Evolutionary conservation across 2,329 filamentous ascomycete species (phyloP).

Genomic region (Bipolaris sorokiniana): DNA sequence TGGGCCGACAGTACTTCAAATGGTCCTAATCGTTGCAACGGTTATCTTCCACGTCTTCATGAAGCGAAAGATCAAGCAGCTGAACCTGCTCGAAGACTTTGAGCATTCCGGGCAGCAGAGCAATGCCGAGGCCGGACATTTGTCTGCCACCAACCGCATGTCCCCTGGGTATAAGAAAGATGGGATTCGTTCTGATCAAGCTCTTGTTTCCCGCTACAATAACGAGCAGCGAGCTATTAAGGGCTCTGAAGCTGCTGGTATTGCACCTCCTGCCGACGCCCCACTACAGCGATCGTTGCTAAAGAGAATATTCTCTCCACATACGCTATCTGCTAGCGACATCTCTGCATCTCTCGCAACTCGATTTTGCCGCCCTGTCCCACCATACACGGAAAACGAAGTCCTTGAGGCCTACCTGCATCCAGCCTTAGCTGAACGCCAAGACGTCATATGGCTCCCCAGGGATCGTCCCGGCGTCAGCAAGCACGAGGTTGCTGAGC

Average conservation of each 20-base stretch:
- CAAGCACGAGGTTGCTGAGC: constrained; percentile 50
- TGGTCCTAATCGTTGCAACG: constrained; percentile 49
- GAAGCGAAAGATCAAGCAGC: constrained; percentile 36
- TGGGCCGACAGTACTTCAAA: constrained; percentile 52
- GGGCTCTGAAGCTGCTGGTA: constrained; percentile 4
- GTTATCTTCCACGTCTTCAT: constrained; percentile 52
- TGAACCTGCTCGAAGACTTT: constrained; percentile 40
- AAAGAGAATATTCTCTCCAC: constrained; percentile 14
- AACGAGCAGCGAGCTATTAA: not conserved
- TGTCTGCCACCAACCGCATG: constrained; percentile 21
- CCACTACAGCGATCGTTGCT: constrained; percentile 4
- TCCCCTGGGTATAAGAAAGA: constrained; percentile 4
- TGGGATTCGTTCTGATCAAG: not conserved
- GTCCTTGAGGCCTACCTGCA: constrained; percentile 24
- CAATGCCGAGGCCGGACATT: constrained; percentile 23
- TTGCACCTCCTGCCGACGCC: constrained; percentile 1
- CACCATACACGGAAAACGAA: constrained; percentile 18
- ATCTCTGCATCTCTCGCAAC: constrained; percentile 17
- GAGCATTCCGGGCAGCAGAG: constrained; percentile 26
- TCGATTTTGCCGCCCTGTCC: constrained; percentile 15
- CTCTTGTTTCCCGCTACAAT: constrained; percentile 8
- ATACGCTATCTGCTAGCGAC: constrained; percentile 13
- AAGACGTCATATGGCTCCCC: constrained; percentile 20
- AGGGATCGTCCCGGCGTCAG: constrained; percentile 52
- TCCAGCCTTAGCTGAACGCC: constrained; percentile 15